A percentile compares a stretch with the other conserved stretches of the same genome.
These are phyloP conservation scores for Afroboletus lepidellus DNA, from an alignment of 1,284 basidiomycete genomes.

Conservation along the genomic window DNA sequence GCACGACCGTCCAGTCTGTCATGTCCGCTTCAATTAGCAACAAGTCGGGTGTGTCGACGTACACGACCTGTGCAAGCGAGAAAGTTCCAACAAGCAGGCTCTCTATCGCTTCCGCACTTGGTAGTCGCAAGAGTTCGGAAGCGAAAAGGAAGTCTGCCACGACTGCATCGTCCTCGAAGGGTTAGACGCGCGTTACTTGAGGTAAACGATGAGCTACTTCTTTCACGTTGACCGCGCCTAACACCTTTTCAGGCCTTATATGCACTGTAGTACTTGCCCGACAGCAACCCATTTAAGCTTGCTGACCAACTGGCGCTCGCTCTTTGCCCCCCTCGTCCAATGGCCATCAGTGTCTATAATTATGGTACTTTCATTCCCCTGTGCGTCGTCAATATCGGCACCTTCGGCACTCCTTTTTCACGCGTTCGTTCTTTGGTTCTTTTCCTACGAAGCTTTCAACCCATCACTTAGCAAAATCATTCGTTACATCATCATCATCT, in stretches of 20 bases:
- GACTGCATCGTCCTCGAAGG: conserved; percentile 29
- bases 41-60: conserved; percentile 28
- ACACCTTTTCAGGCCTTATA: conserved; percentile 5
- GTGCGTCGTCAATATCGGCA: conserved; percentile 5
- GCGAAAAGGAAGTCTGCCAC: conserved; percentile 28
- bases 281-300: neutral
- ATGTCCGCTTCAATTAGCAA: conserved; percentile 31
- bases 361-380: conserved; percentile 4
- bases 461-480: conserved; percentile 7
- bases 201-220: neutral
- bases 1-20: conserved; percentile 30
- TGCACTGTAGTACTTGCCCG: too few relatives aligned
- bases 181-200: conserved; percentile 9
- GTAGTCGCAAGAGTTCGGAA: conserved; percentile 31
- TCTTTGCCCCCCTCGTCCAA: neutral
- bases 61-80: conserved; percentile 32
- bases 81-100: conserved; percentile 28
- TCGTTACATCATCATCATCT: conserved; percentile 13
- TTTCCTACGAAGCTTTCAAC: conserved; percentile 1
- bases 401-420: conserved; percentile 1
- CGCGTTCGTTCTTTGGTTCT: conserved; percentile 5
- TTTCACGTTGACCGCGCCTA: neutral
- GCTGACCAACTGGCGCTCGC: neutral
- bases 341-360: conserved; percentile 4
- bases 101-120: conserved; percentile 27